These are phyloP conservation scores for Penstemon newberryi DNA, from an alignment of 257 asterid genomes.

Conservation along the genomic window DNA sequence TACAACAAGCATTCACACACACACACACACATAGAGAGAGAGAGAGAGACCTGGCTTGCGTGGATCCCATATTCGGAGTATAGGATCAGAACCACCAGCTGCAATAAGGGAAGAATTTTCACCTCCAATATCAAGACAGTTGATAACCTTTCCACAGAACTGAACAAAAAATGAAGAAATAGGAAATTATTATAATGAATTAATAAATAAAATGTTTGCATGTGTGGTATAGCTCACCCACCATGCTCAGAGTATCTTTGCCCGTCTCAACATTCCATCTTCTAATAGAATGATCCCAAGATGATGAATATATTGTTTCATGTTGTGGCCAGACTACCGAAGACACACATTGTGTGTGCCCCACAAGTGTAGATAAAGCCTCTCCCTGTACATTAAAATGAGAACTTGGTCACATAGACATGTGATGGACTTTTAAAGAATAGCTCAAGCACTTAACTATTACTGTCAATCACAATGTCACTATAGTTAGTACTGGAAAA, in stretches of 20 bases:
- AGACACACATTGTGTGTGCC: slow-evolving; percentile 92
- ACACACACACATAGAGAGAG: slow-evolving; percentile 12
- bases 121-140: slow-evolving; percentile 92
- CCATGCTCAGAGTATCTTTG: slow-evolving; percentile 65
- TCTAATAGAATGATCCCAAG: slow-evolving; percentile 96
- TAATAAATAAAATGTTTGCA: background rate
- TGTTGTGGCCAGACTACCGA: slow-evolving; percentile 79
- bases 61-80: slow-evolving; percentile 97
- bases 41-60: slow-evolving; percentile 83
- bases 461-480: background rate
- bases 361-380: slow-evolving; percentile 73
- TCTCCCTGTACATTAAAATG: slow-evolving; percentile 58
- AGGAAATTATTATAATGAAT: slow-evolving; percentile 3
- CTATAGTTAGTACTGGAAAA: background rate
- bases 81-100: slow-evolving; percentile 81
- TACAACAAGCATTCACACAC: background rate
- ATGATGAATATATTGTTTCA: slow-evolving; percentile 73
- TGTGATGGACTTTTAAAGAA: slow-evolving; percentile 2
- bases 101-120: slow-evolving; percentile 88
- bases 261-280: slow-evolving; percentile 96
- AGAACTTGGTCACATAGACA: slow-evolving; percentile 24
- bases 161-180: slow-evolving; percentile 27
- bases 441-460: background rate
- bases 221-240: slow-evolving; percentile 30
- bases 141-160: slow-evolving; percentile 77